Evolutionary conservation across 1,284 basidiomycete genomes (phyloP).

Genomic region (Cystobasidium sp.): DNA sequence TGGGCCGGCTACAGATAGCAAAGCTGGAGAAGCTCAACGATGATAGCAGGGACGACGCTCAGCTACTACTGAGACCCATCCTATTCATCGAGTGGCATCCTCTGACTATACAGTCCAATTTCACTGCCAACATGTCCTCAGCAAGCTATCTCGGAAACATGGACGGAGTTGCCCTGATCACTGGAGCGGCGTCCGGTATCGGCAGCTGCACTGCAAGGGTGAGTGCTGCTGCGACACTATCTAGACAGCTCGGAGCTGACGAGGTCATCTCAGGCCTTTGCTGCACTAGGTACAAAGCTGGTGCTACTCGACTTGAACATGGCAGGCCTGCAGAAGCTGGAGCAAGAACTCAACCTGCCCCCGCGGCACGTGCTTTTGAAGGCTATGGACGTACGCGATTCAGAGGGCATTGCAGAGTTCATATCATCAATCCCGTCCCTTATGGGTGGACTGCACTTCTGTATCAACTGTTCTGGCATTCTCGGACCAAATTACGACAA

Average conservation of each 20-base stretch:
- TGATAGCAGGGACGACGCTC: too few species aligned
- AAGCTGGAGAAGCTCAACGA: too few species aligned
- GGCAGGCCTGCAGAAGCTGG: conserved; percentile 9
- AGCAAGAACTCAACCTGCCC: conserved; percentile 18
- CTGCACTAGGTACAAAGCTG: conserved; percentile 19
- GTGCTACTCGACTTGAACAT: conserved; percentile 29
- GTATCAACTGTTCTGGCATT: conserved; percentile 40
- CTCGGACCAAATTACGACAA: conserved; percentile 28
- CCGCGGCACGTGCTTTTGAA: conserved; percentile 20
- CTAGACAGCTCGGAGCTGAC: neutral
- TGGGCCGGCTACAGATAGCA: neutral
- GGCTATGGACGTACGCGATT: conserved; percentile 23
- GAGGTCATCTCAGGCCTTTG: neutral
- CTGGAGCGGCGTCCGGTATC: conserved; percentile 14
- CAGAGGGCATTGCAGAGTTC: conserved; percentile 22
- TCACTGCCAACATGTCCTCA: neutral
- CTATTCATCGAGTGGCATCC: neutral
- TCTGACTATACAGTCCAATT: neutral
- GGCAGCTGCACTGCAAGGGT: conserved; percentile 15
- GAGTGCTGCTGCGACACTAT: neutral
- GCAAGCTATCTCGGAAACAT: conserved; percentile 12
- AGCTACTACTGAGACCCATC: neutral
- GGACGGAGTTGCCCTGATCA: conserved; percentile 13
- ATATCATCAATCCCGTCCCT: conserved; percentile 20
- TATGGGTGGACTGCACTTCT: conserved; percentile 37